Conservation (phyloP, 495 filamentous ascomycete species). For the Filosporella fistucella region DNA sequence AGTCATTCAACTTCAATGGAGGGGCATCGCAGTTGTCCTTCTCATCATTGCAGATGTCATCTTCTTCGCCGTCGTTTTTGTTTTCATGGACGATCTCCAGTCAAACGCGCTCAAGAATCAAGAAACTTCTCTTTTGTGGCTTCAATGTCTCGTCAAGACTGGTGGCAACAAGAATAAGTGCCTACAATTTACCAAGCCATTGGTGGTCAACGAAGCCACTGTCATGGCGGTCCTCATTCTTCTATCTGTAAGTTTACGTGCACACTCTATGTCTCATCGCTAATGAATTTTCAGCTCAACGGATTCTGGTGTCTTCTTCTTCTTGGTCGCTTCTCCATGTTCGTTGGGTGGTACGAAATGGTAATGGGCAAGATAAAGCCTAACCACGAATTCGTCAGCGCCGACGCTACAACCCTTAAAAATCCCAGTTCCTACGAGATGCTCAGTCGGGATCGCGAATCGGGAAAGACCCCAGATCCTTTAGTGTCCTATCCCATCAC, state of each 20-base stretch:
- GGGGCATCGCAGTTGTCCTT: constrained; percentile 79
- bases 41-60: constrained; percentile 87
- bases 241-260: constrained; percentile 55
- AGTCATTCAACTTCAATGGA: constrained; percentile 91
- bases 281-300: constrained; percentile 50
- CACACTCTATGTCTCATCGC: constrained; percentile 14
- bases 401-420: constrained; percentile 66
- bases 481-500: constrained; percentile 26
- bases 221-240: constrained; percentile 78
- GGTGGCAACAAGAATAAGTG: constrained; percentile 63
- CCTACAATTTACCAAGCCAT: constrained; percentile 44
- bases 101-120: constrained; percentile 48
- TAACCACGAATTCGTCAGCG: constrained; percentile 77
- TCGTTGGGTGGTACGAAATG: constrained; percentile 76
- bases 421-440: constrained; percentile 74
- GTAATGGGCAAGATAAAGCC: constrained; percentile 38
- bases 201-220: constrained; percentile 69
- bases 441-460: constrained; percentile 51
- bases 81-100: constrained; percentile 72
- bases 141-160: constrained; percentile 60
- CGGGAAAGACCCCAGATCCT: constrained; percentile 40
- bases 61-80: constrained; percentile 86
- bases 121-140: constrained; percentile 53
- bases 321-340: constrained; percentile 75
- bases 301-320: constrained; percentile 82